Evolutionary conservation across 2,329 filamentous ascomycete genomes (phyloP).

Genomic region (Periconia sp.): DNA sequence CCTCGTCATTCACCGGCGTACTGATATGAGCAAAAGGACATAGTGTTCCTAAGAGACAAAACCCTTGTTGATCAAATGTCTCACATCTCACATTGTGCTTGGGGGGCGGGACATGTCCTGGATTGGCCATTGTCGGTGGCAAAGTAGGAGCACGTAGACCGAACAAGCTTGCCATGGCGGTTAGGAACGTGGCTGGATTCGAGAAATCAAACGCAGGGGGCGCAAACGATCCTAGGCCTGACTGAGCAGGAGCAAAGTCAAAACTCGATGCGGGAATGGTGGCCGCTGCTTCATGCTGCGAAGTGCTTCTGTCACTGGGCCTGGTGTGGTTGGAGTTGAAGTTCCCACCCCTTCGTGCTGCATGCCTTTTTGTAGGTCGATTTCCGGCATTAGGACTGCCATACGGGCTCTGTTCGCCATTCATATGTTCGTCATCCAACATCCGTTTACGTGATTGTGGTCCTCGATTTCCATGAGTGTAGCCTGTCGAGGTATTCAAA

Average conservation of each 20-base stretch:
- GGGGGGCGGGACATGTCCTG: background rate
- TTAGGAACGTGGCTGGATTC: conserved; percentile 63
- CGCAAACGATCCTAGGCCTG: conserved; percentile 38
- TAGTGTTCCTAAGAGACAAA: conserved; percentile 66
- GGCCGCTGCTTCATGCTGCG: background rate
- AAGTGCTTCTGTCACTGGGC: background rate
- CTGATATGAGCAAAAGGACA: conserved; percentile 61
- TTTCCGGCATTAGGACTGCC: conserved; percentile 34
- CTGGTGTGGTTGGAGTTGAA: background rate
- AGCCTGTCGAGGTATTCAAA: background rate
- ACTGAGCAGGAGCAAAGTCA: background rate
- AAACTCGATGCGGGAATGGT: background rate
- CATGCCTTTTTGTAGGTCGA: background rate
- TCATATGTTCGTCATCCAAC: conserved; percentile 57
- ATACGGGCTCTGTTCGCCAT: conserved; percentile 42
- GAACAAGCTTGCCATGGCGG: conserved; percentile 59
- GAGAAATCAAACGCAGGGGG: conserved; percentile 60
- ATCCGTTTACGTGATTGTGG: conserved; percentile 57
- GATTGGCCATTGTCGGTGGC: background rate
- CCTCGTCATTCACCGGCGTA: conserved; percentile 8
- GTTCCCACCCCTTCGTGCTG: background rate
- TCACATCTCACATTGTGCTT: conserved; percentile 57
- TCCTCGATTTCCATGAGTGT: conserved; percentile 10
- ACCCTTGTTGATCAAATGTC: conserved; percentile 74
- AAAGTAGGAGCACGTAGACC: conserved; percentile 43